Evolutionary conservation across 176 grass and related monocot species (phyloP).

Genomic region (Calamus simplicifolius): DNA sequence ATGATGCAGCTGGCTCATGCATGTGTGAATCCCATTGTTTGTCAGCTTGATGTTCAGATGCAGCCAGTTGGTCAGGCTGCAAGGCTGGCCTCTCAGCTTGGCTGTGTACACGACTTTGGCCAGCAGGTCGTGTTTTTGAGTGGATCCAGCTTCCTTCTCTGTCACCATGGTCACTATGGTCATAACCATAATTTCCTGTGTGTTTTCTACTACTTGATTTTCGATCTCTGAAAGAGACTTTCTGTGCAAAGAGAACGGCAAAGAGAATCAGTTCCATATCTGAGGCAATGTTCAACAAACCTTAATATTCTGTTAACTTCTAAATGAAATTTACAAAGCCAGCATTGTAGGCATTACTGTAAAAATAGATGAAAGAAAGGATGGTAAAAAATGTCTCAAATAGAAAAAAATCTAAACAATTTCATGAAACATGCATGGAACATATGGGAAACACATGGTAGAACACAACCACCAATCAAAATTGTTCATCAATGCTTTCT

Average conservation of each 20-base stretch:
- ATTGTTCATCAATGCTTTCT: no score
- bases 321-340: no score
- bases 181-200: constrained; percentile 53
- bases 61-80: constrained; percentile 29
- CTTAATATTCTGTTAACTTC: no score
- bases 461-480: no score
- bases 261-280: constrained; percentile 20
- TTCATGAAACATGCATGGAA: no score
- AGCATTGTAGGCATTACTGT: constrained; percentile 17
- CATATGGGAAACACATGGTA: no score
- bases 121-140: constrained; percentile 47
- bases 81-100: constrained; percentile 52
- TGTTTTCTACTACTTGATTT: constrained; percentile 58
- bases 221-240: constrained; percentile 51
- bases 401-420: background rate
- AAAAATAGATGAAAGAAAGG: background rate
- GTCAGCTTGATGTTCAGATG: constrained; percentile 41
- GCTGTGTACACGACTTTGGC: constrained; percentile 35
- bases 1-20: constrained; percentile 50
- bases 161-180: constrained; percentile 43
- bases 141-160: constrained; percentile 71
- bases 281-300: constrained; percentile 1
- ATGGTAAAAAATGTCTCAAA: background rate
- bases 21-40: constrained; percentile 53
- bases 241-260: constrained; percentile 27